Conservation (phyloP, 805 yeast genomes). For the Saccharomycopsis olivae region DNA sequence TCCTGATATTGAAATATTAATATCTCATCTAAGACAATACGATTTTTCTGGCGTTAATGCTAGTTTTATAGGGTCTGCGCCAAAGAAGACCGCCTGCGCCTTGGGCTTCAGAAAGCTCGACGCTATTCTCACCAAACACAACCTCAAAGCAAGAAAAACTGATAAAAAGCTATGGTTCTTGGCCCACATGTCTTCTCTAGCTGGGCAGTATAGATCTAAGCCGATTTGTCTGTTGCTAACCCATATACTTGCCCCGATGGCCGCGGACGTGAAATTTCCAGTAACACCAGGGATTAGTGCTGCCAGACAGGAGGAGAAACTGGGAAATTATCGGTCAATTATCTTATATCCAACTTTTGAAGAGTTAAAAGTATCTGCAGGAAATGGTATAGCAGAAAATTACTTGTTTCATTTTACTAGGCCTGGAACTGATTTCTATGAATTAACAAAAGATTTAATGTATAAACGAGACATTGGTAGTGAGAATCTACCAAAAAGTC, state of each 20-base stretch:
- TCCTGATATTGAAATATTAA: conserved; percentile 20
- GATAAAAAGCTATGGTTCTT: conserved; percentile 23
- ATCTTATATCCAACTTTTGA: conserved; percentile 14
- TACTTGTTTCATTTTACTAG: conserved; percentile 5
- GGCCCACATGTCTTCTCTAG: conserved; percentile 32
- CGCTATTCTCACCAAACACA: no score
- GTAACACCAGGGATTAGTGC: conserved; percentile 10
- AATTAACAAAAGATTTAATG: conserved; percentile 2
- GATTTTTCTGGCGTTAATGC: conserved; percentile 28
- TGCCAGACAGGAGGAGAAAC: background rate
- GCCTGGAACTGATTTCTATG: conserved; percentile 4
- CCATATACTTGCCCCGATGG: conserved; percentile 32
- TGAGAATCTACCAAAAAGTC: conserved; percentile 1
- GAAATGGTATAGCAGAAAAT: conserved; percentile 1
- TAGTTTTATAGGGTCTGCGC: conserved; percentile 32
- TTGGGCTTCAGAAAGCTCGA: no score
- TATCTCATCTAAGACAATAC: no score
- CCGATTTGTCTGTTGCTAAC: conserved; percentile 27
- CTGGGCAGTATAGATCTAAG: conserved; percentile 22
- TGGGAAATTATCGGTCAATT: conserved; percentile 7
- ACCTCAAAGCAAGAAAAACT: no score
- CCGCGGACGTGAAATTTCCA: conserved; percentile 19
- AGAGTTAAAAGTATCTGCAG: conserved; percentile 7
- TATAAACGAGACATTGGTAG: conserved; percentile 11
- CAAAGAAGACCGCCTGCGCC: no score